Percentiles rank a stretch among this genome's conserved stretches.
These are phyloP conservation scores for Euphorbia lathyris DNA, from an alignment of 345 rosid genomes.

Conservation along the genomic window DNA sequence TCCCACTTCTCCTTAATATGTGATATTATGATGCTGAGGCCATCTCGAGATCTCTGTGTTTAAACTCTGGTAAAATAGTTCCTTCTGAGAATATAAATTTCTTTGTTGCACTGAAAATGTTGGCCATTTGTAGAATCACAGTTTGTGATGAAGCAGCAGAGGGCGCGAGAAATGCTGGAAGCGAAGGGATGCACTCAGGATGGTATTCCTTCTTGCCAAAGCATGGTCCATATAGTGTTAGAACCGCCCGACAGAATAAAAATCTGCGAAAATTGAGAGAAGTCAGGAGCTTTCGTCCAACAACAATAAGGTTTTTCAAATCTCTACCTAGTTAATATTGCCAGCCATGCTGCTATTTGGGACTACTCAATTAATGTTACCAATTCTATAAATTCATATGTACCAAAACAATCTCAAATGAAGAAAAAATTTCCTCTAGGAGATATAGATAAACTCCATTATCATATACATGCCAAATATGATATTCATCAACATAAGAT, in stretches of 20 bases:
- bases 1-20: neutral
- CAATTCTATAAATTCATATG: neutral
- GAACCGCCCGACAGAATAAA: conserved; percentile 67
- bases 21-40: conserved; percentile 20
- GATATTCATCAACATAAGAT: neutral
- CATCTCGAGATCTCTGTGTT: conserved; percentile 22
- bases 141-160: conserved; percentile 40
- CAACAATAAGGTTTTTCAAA: neutral
- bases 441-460: neutral
- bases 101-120: conserved; percentile 47
- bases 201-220: conserved; percentile 56
- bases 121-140: conserved; percentile 57
- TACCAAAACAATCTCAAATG: neutral
- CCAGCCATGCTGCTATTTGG: neutral
- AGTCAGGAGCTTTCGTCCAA: neutral
- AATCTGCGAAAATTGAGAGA: conserved; percentile 45
- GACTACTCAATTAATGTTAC: neutral
- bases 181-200: conserved; percentile 72
- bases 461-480: too few relatives aligned
- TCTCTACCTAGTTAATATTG: neutral
- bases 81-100: conserved; percentile 57
- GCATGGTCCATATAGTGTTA: conserved; percentile 49
- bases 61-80: conserved; percentile 22
- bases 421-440: neutral
- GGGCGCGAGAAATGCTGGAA: conserved; percentile 53